Evolutionary conservation across 495 filamentous ascomycete genomes (phyloP).

Genomic region (Rhypophila decipiens): DNA sequence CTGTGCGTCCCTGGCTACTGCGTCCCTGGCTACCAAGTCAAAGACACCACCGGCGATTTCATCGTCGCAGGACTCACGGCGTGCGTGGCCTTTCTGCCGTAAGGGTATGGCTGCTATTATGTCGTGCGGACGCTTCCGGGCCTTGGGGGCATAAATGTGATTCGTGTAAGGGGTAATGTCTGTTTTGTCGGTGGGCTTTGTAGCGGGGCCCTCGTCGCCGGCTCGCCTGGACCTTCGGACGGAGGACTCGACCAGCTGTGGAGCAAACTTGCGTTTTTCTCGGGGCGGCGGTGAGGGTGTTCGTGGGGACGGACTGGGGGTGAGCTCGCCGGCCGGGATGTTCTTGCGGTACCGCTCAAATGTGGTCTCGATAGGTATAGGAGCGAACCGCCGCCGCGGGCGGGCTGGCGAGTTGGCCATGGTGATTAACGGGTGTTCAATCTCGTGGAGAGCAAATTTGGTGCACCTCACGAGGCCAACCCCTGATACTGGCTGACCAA

Average conservation of each 20-base stretch:
- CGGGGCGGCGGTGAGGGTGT: constrained; percentile 26
- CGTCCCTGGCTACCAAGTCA: constrained; percentile 63
- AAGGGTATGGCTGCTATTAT: constrained; percentile 12
- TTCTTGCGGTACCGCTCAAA: constrained; percentile 46
- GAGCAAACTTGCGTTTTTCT: constrained; percentile 47
- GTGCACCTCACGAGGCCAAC: background rate
- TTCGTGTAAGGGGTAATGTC: constrained; percentile 53
- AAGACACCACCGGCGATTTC: constrained; percentile 68
- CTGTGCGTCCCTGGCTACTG: constrained; percentile 69
- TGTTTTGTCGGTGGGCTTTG: constrained; percentile 47
- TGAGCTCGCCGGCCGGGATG: constrained; percentile 38
- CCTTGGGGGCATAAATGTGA: constrained; percentile 48
- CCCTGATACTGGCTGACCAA: background rate
- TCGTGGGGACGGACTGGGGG: constrained; percentile 46
- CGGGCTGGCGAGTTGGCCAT: constrained; percentile 22
- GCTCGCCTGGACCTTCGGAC: constrained; percentile 47
- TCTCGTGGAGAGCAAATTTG: too few species aligned
- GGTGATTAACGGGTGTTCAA: background rate
- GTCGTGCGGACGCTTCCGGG: constrained; percentile 23
- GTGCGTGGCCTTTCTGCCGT: constrained; percentile 21
- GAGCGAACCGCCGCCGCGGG: constrained; percentile 45
- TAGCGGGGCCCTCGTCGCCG: constrained; percentile 45
- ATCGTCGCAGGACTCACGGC: constrained; percentile 60
- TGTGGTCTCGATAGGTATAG: constrained; percentile 55
- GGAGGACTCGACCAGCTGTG: constrained; percentile 63